phyloP scores from a whole-genome alignment of 2,329 filamentous ascomycete species.

The Penicillium griseofulvum region DNA sequence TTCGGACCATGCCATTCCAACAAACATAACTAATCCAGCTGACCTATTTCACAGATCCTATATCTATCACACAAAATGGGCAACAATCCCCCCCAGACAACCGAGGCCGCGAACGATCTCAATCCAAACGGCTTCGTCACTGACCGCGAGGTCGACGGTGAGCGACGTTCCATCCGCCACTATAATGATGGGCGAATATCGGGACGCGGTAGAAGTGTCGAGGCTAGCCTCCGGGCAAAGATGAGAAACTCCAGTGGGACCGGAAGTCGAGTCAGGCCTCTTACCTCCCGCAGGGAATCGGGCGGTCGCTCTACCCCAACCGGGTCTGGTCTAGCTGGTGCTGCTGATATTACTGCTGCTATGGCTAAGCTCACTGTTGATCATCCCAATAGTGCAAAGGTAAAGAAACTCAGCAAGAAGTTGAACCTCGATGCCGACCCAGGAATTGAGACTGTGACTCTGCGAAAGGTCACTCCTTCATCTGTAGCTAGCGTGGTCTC shows the following conservation, averaged over 20 bases:
- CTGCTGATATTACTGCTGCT: background rate
- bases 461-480: background rate
- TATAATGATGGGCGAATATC: constrained; percentile 6
- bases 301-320: background rate
- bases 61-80: background rate
- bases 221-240: background rate
- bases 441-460: background rate
- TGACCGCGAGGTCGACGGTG: background rate
- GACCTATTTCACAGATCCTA: background rate
- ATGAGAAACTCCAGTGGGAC: background rate
- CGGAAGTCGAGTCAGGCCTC: background rate
- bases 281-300: background rate
- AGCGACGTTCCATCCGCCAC: constrained; percentile 4
- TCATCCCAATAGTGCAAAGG: background rate
- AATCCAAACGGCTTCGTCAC: constrained; percentile 4
- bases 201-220: background rate
- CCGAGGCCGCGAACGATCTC: background rate
- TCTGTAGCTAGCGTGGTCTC: background rate
- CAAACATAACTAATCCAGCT: background rate
- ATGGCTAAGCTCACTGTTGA: background rate
- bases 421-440: background rate
- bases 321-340: background rate
- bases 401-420: background rate
- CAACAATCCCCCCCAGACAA: background rate
- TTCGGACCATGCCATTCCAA: background rate